Evolutionary conservation across 140 eudicot genomes (phyloP).

Genomic region (Oenanthe javanica): DNA sequence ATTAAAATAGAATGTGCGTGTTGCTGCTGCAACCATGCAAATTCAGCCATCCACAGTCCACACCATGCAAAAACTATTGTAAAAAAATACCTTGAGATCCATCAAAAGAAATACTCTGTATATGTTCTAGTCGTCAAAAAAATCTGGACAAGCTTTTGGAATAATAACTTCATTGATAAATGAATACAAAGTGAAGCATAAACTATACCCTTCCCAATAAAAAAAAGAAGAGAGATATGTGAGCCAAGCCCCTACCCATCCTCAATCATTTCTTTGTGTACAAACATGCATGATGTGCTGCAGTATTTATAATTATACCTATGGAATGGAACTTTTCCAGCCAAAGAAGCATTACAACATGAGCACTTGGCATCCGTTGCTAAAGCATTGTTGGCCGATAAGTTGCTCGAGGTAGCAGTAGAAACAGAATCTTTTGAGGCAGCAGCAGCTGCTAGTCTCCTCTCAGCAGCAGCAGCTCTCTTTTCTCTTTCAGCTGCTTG

Average conservation of each 20-base stretch:
- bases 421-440: constrained; percentile 27
- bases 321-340: constrained; percentile 88
- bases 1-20: no score
- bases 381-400: constrained; percentile 19
- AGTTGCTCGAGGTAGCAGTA: constrained; percentile 17
- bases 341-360: constrained; percentile 67
- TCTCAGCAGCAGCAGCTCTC: constrained; percentile 96
- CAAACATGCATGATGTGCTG: constrained; percentile 88
- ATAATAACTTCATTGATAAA: no score
- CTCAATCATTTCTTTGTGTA: constrained; percentile 78
- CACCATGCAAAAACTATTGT: no score
- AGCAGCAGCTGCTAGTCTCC: constrained; percentile 59
- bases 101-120: background rate
- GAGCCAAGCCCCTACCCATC: constrained; percentile 22
- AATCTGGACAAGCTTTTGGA: no score
- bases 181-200: background rate
- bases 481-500: constrained; percentile 81
- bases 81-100: background rate
- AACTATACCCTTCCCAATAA: background rate
- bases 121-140: background rate
- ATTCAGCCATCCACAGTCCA: no score
- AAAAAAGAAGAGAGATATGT: no score
- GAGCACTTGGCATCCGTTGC: constrained; percentile 51
- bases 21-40: no score
- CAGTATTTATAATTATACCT: constrained; percentile 90